These are phyloP conservation scores for Wakefieldia striispora DNA, from an alignment of 768 basidiomycete species.

Conservation along the genomic window DNA sequence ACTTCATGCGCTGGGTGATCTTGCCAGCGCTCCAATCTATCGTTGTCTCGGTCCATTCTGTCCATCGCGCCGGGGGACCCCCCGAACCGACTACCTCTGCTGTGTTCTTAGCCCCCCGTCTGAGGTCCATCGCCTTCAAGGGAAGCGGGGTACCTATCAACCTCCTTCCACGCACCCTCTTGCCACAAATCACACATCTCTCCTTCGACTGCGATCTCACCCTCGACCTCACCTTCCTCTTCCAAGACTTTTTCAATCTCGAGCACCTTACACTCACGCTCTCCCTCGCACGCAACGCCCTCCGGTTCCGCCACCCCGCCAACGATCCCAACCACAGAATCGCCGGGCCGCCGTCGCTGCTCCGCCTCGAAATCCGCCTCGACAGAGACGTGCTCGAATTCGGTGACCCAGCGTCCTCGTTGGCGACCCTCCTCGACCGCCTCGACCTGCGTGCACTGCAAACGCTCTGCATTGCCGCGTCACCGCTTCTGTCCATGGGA, in stretches of 20 bases:
- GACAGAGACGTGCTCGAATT: constrained; percentile 20
- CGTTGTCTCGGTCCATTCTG: constrained; percentile 13
- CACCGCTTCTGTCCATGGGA: background rate
- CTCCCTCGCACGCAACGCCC: constrained; percentile 6
- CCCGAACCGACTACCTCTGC: background rate
- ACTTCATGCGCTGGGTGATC: constrained; percentile 12
- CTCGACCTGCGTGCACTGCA: constrained; percentile 22
- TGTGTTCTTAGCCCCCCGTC: constrained; percentile 12
- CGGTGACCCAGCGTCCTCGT: constrained; percentile 11
- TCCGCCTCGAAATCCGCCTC: constrained; percentile 17
- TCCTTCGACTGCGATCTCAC: constrained; percentile 16
- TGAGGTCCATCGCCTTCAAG: constrained; percentile 14
- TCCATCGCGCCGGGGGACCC: constrained; percentile 5
- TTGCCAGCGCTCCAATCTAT: constrained; percentile 16
- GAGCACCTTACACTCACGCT: constrained; percentile 15
- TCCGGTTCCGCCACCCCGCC: constrained; percentile 4
- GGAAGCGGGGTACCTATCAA: constrained; percentile 11
- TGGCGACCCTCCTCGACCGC: constrained; percentile 20
- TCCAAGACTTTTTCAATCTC: constrained; percentile 18
- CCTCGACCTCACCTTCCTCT: constrained; percentile 20
- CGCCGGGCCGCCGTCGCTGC: constrained; percentile 6
- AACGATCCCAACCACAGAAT: constrained; percentile 1
- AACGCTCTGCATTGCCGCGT: constrained; percentile 12
- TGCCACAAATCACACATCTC: constrained; percentile 23
- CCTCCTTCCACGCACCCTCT: constrained; percentile 17